These are phyloP conservation scores for Phytopythium helicoides DNA, from an alignment of 352 stramenopile species.

Conservation along the genomic window DNA sequence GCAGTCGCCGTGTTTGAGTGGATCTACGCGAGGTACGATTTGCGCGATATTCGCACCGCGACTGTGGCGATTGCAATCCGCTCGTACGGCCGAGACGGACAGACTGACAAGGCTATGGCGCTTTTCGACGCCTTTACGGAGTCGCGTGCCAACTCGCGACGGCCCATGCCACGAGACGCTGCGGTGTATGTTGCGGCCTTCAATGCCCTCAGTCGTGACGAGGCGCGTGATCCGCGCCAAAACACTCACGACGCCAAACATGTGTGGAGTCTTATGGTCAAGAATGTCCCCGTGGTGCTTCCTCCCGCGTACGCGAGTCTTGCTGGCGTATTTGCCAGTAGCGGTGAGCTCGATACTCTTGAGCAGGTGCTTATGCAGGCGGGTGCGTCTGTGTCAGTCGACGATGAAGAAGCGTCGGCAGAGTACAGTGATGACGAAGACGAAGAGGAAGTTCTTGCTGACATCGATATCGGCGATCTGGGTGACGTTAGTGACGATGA, in stretches of 20 bases:
- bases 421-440: slow-evolving; percentile 29
- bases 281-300: slow-evolving; percentile 60
- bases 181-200: slow-evolving; percentile 77
- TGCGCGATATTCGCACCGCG: slow-evolving; percentile 41
- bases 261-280: slow-evolving; percentile 73
- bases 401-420: slow-evolving; percentile 20
- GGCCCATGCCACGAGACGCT: slow-evolving; percentile 34
- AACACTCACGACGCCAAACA: slow-evolving; percentile 73
- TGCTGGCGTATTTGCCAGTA: slow-evolving; percentile 75
- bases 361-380: slow-evolving; percentile 55
- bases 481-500: slow-evolving; percentile 25
- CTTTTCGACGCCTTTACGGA: slow-evolving; percentile 71
- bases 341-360: slow-evolving; percentile 66
- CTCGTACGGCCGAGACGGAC: slow-evolving; percentile 58
- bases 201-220: slow-evolving; percentile 78
- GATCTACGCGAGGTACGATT: slow-evolving; percentile 45
- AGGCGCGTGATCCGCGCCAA: slow-evolving; percentile 49
- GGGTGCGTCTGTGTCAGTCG: slow-evolving; percentile 26
- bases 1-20: slow-evolving; percentile 62
- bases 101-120: slow-evolving; percentile 59
- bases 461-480: slow-evolving; percentile 22
- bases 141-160: slow-evolving; percentile 22
- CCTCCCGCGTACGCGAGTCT: slow-evolving; percentile 81
- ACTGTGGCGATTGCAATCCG: slow-evolving; percentile 72
- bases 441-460: slow-evolving; percentile 13